Conservation (phyloP, 1,284 basidiomycete species). For the Ustilago loliicola region DNA sequence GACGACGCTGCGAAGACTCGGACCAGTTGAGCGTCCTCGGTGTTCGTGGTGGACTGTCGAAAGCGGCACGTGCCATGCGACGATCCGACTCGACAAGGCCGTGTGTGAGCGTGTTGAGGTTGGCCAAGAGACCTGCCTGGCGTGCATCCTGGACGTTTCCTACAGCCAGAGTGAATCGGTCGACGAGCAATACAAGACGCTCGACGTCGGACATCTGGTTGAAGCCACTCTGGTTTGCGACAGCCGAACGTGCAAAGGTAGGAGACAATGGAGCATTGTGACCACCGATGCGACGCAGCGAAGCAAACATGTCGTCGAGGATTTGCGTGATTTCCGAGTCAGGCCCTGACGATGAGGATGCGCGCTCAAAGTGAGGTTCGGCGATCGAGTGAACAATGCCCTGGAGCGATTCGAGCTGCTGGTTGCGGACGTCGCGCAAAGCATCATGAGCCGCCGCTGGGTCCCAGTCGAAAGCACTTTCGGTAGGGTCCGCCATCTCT, state of each 20-base stretch:
- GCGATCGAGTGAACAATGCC: constrained; percentile 39
- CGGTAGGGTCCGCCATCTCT: constrained; percentile 33
- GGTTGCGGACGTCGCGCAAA: constrained; percentile 32
- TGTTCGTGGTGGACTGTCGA: constrained; percentile 41
- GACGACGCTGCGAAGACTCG: constrained; percentile 20
- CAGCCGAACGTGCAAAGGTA: constrained; percentile 20
- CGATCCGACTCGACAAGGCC: constrained; percentile 28
- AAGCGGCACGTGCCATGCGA: constrained; percentile 13
- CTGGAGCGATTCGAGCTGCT: constrained; percentile 40
- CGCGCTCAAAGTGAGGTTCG: constrained; percentile 21
- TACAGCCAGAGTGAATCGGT: constrained; percentile 16
- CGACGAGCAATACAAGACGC: constrained; percentile 41
- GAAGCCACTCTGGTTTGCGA: neutral
- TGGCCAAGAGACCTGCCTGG: constrained; percentile 21
- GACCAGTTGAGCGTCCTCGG: constrained; percentile 17
- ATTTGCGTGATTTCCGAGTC: constrained; percentile 27
- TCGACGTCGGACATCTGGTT: constrained; percentile 29
- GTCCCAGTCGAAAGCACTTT: constrained; percentile 13
- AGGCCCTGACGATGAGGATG: neutral
- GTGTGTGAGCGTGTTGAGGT: constrained; percentile 20
- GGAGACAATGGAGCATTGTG: constrained; percentile 41
- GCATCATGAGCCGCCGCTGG: constrained; percentile 17
- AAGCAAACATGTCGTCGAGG: constrained; percentile 48
- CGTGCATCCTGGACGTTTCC: constrained; percentile 7
- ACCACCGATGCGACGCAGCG: constrained; percentile 36